Evolutionary conservation across 352 stramenopile species (phyloP), one percentile per base, ranked within the genome.

Genomic region (Phytophthora colocasiae): DNA sequence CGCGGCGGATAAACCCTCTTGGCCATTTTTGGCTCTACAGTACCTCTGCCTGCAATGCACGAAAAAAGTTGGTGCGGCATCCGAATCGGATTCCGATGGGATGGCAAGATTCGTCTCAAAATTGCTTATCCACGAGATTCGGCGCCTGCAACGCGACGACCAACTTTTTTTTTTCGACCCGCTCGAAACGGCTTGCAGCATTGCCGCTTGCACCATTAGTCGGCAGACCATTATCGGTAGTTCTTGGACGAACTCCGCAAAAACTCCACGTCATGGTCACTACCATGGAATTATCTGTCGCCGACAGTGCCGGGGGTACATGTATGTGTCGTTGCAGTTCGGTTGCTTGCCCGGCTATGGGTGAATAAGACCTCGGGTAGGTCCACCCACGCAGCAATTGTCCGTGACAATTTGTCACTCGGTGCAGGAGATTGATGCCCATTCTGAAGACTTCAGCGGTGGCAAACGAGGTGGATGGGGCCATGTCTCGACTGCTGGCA

Each of bases 41-140:
- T n/a, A n/a, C n/a, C n/a, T n/a, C n/a, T n/a, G n/a, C n/a, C n/a
- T 19, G 22, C 22, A 22, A 22, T 22, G 27, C 10, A 39, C 40
- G 34, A 58, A 51, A 61, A 59, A 59, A 44, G 31, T 51, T 22
- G 8, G 57, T 46, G 44, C 17, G 27, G 31, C n/a, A n/a, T 17
- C 27, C 27, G 19, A 19, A 19, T 19, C 19, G 19, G 19, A 19
- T 19, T 19, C 19, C 0, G 52, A 58, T 54, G 54, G 22, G 34
- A 49, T 14, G 10, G n/a, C 12, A 31, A 61, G 63, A 71, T 59
- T 66, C 41, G 55, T 52, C 47, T 55, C n/a, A 46, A 55, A 40
- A 58, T 39, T 66, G 47, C 44, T 59, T 58, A 58, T 53, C 32
- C 17, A 44, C 55, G 47, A 71, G 57, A 71, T 71, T 67, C 63